phyloP scores from a whole-genome alignment of 306 rosid genomes.

The Sophora flavescens region DNA sequence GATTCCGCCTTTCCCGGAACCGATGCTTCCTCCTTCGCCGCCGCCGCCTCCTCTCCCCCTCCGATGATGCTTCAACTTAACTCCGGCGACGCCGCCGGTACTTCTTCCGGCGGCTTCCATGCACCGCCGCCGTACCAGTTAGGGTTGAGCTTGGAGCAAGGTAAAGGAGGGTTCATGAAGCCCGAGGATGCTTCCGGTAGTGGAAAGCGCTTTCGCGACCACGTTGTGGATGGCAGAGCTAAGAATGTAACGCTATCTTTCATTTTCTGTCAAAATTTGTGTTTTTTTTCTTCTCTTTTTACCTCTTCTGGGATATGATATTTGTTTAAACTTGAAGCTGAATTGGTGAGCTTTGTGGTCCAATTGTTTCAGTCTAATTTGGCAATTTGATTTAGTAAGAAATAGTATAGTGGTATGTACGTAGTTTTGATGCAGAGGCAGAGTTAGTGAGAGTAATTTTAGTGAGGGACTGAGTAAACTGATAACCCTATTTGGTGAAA shows the following conservation, averaged over 20 bases:
- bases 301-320: conserved; percentile 1
- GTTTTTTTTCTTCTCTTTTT: not conserved
- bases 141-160: conserved; percentile 92
- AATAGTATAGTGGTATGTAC: not conserved
- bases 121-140: conserved; percentile 71
- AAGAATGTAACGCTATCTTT: conserved; percentile 69
- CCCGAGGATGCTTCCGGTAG: conserved; percentile 93
- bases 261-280: not conserved
- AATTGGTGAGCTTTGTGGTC: conserved; percentile 23
- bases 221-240: conserved; percentile 69
- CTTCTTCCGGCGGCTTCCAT: conserved; percentile 52
- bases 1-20: conserved; percentile 62
- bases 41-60: conserved; percentile 42
- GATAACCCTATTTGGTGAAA: conserved; percentile 11
- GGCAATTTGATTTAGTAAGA: not conserved
- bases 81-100: conserved; percentile 64
- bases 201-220: conserved; percentile 80
- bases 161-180: conserved; percentile 71
- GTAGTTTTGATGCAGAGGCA: not conserved
- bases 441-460: not conserved
- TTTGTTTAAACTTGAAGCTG: not conserved
- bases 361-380: conserved; percentile 18
- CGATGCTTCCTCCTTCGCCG: conserved; percentile 57
- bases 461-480: not conserved
- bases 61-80: conserved; percentile 89